A percentile compares a stretch with the other conserved stretches of the same genome.
Conservation (phyloP, 352 stramenopile genomes). For the Pythium grandisporangium region DNA sequence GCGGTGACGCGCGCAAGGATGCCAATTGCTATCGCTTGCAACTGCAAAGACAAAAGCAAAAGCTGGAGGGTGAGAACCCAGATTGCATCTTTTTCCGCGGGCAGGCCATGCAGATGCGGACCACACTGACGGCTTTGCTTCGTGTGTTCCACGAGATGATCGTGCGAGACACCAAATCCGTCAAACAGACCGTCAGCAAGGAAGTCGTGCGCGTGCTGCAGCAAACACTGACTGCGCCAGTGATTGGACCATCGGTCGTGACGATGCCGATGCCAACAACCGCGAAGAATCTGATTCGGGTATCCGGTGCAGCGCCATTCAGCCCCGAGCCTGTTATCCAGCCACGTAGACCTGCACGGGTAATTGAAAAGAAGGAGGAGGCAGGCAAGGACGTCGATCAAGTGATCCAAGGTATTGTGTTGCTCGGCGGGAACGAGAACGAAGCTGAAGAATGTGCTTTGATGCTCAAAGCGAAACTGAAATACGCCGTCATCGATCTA, state of each 20-base stretch:
- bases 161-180: conserved; percentile 41
- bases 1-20: conserved; percentile 44
- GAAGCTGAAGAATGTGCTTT: conserved; percentile 28
- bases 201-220: conserved; percentile 19
- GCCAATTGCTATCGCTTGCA: conserved; percentile 49
- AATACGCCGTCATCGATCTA: conserved; percentile 36
- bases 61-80: conserved; percentile 14
- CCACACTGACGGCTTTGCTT: conserved; percentile 28
- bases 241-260: background rate
- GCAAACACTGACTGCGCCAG: background rate
- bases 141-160: conserved; percentile 34
- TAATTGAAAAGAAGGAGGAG: conserved; percentile 11
- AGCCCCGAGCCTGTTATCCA: too few species aligned
- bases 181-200: conserved; percentile 50
- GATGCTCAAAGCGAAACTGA: conserved; percentile 25
- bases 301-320: background rate
- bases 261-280: background rate
- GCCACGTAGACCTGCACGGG: conserved; percentile 6
- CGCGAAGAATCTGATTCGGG: background rate
- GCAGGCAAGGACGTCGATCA: conserved; percentile 29
- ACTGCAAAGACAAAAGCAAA: conserved; percentile 31
- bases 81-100: conserved; percentile 33
- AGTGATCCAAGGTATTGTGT: conserved; percentile 32
- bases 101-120: conserved; percentile 26
- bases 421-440: conserved; percentile 27